Evolutionary conservation across 169 alveolate genomes (phyloP).

Genomic region (Plasmodium gallinaceum): DNA sequence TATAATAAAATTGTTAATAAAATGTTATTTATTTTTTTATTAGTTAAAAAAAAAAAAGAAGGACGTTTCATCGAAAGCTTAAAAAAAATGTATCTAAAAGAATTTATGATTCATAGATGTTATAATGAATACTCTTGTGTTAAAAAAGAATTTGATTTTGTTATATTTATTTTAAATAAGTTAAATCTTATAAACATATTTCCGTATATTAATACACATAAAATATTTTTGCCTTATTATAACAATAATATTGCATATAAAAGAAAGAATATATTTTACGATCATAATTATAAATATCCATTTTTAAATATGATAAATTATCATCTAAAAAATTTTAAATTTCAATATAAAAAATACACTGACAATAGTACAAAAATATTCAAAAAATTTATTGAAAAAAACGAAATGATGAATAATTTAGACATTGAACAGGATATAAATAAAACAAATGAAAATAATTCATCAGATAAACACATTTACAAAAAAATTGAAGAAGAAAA

Average conservation of each 20-base stretch:
- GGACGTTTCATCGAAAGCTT: slow-evolving; percentile 68
- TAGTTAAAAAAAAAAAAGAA: slow-evolving; percentile 51
- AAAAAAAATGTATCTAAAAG: slow-evolving; percentile 58
- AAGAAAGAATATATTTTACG: slow-evolving; percentile 52
- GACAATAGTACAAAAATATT: slow-evolving; percentile 1
- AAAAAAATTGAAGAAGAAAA: slow-evolving; percentile 40
- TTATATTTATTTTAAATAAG: slow-evolving; percentile 51
- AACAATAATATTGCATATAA: slow-evolving; percentile 43
- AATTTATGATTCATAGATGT: slow-evolving; percentile 13
- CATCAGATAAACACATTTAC: slow-evolving; percentile 4
- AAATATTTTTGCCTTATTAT: slow-evolving; percentile 52
- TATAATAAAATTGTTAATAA: slow-evolving; percentile 22
- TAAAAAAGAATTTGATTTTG: slow-evolving; percentile 69
- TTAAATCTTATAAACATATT: slow-evolving; percentile 65
- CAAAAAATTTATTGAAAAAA: slow-evolving; percentile 28
- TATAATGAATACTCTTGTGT: slow-evolving; percentile 21
- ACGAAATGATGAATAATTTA: slow-evolving; percentile 8
- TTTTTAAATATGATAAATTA: slow-evolving; percentile 71
- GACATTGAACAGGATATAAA: not conserved
- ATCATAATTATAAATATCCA: slow-evolving; percentile 62
- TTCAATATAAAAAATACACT: slow-evolving; percentile 9
- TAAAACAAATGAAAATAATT: not conserved
- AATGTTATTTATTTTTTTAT: slow-evolving; percentile 52
- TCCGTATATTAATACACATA: slow-evolving; percentile 62
- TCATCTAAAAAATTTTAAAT: slow-evolving; percentile 50